Conservation (phyloP, 257 asterid genomes). For the Solanum clarkiae region DNA sequence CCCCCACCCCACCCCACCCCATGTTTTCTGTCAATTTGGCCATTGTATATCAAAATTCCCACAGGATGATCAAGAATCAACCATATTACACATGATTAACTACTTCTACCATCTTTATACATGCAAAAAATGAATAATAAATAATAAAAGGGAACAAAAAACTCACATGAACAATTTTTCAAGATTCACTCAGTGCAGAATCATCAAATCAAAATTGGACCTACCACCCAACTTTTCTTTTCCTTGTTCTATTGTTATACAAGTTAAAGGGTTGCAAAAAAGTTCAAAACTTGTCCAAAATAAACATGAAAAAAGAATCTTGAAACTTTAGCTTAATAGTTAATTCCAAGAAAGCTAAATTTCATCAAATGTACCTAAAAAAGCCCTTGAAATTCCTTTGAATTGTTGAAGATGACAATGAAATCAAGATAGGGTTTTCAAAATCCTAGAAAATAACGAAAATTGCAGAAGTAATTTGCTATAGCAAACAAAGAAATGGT, state of each 20-base stretch:
- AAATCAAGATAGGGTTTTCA: not conserved
- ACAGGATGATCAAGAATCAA: not conserved
- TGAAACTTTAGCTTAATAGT: not conserved
- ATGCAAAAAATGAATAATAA: not conserved
- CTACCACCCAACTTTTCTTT: not conserved
- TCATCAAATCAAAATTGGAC: not conserved
- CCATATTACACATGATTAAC: not conserved
- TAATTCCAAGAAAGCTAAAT: not conserved
- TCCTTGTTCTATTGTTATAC: not conserved
- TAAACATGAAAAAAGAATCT: not conserved
- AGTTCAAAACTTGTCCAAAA: not conserved
- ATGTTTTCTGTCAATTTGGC: not conserved
- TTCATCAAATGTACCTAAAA: not conserved
- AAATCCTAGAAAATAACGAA: not conserved
- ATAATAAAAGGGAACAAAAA: not conserved
- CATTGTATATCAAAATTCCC: not conserved
- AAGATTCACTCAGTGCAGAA: not conserved
- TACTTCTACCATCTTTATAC: not conserved
- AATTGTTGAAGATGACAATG: not conserved
- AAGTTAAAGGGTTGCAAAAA: not conserved
- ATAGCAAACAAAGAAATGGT: not conserved
- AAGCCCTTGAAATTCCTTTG: not conserved
- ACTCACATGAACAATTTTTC: not conserved
- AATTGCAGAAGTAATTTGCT: not conserved
- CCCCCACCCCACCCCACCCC: not conserved